These are phyloP conservation scores for Kuraishia ogatae DNA, from an alignment of 805 yeast genomes.

Conservation along the genomic window DNA sequence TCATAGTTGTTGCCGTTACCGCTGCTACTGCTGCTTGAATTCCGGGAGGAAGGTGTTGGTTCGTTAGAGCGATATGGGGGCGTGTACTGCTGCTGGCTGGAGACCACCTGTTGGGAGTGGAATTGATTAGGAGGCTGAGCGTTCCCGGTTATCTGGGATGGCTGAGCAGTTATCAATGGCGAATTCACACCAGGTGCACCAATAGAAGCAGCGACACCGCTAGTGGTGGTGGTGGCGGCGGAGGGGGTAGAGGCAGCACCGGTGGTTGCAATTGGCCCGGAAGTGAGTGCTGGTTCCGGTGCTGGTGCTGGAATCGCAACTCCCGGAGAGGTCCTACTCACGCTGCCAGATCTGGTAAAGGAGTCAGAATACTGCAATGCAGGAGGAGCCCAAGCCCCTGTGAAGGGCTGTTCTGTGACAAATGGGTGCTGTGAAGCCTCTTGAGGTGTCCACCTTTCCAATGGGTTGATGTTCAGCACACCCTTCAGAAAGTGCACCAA, in stretches of 20 bases:
- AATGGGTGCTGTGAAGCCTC: conserved; percentile 92
- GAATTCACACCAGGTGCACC: conserved; percentile 2
- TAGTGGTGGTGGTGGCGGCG: neutral
- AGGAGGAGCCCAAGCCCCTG: conserved; percentile 47
- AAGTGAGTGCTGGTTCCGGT: too few relatives aligned
- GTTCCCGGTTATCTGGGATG: neutral
- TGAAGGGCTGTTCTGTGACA: conserved; percentile 52
- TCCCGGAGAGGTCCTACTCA: neutral
- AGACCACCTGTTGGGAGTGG: neutral
- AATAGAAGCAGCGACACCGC: neutral
- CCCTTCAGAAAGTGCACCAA: conserved; percentile 75
- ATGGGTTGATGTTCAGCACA: conserved; percentile 74
- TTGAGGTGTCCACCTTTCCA: conserved; percentile 95
- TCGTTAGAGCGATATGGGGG: neutral
- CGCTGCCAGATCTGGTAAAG: neutral
- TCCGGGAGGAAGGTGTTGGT: neutral
- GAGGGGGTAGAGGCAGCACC: too few relatives aligned
- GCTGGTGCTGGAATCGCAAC: neutral
- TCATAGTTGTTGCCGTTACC: neutral
- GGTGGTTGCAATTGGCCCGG: too few relatives aligned
- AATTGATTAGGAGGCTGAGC: neutral
- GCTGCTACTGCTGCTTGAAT: neutral
- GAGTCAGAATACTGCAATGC: conserved; percentile 3
- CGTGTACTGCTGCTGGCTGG: neutral
- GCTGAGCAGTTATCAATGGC: neutral